Base-by-base conservation (phyloP, 1,284 basidiomycete species). In the Heterobasidion parviporum region DNA sequence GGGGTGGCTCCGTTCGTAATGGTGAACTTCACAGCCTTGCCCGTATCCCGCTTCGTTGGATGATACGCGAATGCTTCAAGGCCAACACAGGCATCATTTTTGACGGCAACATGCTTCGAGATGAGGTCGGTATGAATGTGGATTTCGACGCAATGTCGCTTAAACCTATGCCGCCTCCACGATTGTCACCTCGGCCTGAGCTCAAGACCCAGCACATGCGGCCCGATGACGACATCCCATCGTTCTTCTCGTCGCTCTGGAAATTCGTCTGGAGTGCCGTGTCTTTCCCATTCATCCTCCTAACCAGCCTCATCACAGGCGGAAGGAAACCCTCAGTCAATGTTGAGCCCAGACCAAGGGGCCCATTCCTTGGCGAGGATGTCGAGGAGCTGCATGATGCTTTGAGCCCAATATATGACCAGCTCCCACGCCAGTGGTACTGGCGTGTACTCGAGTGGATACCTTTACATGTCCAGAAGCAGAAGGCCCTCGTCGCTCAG, bases 11-110 rank as follows among this genome's bases (percentile, higher is more conserved):
- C 1, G 81, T 82, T 0, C 66, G 66, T 18, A 82, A 84, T 63
- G 72, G 72, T 44, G 76, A 74, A 5, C 70, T 71, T 2, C 68
- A 81, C 61, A 77, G 76, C 38, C 75, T 84, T 10, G 78, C 82
- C 6, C 75, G 80, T 52, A 83, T 85, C 56, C 72, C 82, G 20
- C 71, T 85, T 4, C 76, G 81, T 1, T 85, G 82, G 82, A 85
- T 86, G 82, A 72, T 85, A 43, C 77, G 82, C 44, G 72, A 83
- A 65, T 77, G 75, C 61, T 81, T 82, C 73, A 63, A 62, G 48
- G 61, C 68, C 8, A 62, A 69, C 47, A 68, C 65, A 15, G 72
- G 70, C 45, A 70, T 75, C 54, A 65, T 67, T 48, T 73, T 74
- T 61, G 67, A 74, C 58, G 59, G 63, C n/a, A 56, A 57, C 45